Conservation (phyloP, 2,329 filamentous ascomycete genomes). For the Pochonia chlamydosporia region DNA sequence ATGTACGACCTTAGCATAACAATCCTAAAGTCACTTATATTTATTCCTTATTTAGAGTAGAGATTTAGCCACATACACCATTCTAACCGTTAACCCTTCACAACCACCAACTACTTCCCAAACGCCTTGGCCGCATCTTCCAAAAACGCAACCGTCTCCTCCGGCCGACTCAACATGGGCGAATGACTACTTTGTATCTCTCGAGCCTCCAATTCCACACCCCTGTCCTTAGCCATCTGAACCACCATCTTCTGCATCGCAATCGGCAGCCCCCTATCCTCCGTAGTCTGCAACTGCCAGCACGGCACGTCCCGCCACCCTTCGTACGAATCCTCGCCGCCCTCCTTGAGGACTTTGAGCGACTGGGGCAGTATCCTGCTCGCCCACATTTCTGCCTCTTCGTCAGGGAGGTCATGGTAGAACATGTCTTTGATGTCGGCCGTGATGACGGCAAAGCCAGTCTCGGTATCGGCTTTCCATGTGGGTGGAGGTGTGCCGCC, state of each 20-base stretch:
- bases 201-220: conserved; percentile 27
- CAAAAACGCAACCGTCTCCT: conserved; percentile 31
- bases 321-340: conserved; percentile 35
- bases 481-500: conserved; percentile 35
- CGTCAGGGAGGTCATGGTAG: too few relatives aligned
- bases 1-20: too few relatives aligned
- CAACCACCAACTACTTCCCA: too few relatives aligned
- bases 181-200: conserved; percentile 42
- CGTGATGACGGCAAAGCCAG: too few relatives aligned
- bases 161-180: conserved; percentile 40
- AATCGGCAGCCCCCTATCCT: conserved; percentile 35
- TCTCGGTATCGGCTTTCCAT: conserved; percentile 21
- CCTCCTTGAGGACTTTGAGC: conserved; percentile 38
- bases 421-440: too few relatives aligned
- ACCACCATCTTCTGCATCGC: conserved; percentile 31
- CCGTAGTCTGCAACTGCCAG: conserved; percentile 38
- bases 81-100: too few relatives aligned
- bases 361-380: conserved; percentile 32
- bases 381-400: too few relatives aligned
- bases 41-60: too few relatives aligned
- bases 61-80: too few relatives aligned
- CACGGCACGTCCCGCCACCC: conserved; percentile 42
- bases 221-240: conserved; percentile 31
- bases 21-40: too few relatives aligned
- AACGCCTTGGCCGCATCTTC: conserved; percentile 17